phyloP scores from a whole-genome alignment of 495 filamentous ascomycete genomes.

The Aspergillus avenaceus region DNA sequence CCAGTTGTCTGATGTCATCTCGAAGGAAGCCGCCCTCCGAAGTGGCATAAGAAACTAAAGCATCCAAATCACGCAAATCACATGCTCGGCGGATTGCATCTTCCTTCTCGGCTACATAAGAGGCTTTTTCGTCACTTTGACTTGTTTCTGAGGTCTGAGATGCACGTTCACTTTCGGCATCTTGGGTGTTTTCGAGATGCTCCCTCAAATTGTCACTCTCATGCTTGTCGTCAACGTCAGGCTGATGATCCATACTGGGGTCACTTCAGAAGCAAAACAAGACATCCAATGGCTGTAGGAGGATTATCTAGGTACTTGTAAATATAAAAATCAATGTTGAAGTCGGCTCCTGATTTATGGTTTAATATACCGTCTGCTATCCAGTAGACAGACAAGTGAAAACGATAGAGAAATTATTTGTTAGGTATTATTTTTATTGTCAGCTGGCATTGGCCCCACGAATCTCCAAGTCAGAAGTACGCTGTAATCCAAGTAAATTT shows the following conservation, averaged over 20 bases:
- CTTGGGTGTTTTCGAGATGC: neutral
- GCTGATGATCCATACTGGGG: neutral
- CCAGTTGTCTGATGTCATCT: constrained; percentile 73
- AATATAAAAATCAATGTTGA: too few species aligned
- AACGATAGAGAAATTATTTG: neutral
- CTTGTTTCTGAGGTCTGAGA: constrained; percentile 1
- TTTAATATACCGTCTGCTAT: neutral
- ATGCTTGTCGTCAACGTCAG: neutral
- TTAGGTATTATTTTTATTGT: neutral
- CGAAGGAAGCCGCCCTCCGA: constrained; percentile 71
- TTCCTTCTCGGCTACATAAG: constrained; percentile 22
- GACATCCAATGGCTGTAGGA: neutral
- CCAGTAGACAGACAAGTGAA: neutral
- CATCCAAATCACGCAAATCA: constrained; percentile 54
- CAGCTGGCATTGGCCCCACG: neutral
- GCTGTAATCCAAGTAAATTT: too few species aligned
- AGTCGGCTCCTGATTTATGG: too few species aligned
- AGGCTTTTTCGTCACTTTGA: constrained; percentile 1
- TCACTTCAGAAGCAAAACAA: neutral
- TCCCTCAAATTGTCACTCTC: neutral
- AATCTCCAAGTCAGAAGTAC: neutral
- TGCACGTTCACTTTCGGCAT: neutral
- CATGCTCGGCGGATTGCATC: constrained; percentile 65
- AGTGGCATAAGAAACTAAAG: constrained; percentile 62
- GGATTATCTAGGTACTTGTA: too few species aligned